phyloP scores from a whole-genome alignment of 768 basidiomycete species.

The Leccinum ochraceum region DNA sequence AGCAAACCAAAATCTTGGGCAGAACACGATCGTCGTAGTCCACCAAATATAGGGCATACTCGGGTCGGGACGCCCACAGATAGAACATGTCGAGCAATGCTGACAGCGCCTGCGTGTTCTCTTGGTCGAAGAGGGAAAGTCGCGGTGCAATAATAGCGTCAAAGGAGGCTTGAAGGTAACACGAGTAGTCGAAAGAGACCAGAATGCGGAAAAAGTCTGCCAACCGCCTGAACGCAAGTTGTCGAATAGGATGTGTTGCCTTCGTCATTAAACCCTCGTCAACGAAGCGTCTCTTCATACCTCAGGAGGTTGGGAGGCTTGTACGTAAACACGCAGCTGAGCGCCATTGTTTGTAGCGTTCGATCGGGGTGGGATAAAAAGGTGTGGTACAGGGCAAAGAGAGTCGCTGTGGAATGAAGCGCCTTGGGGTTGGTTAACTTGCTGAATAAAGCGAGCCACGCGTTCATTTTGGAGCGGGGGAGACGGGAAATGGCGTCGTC shows the following conservation, averaged over 20 bases:
- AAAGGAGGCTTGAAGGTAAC: constrained; percentile 71
- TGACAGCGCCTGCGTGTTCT: neutral
- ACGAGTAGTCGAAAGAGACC: constrained; percentile 70
- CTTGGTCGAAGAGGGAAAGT: constrained; percentile 42
- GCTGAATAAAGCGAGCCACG: constrained; percentile 84
- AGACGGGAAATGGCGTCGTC: constrained; percentile 40
- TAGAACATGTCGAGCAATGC: constrained; percentile 29
- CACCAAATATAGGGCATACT: constrained; percentile 64
- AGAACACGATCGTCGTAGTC: constrained; percentile 67
- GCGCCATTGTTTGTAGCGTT: constrained; percentile 68
- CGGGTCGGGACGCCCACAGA: constrained; percentile 63
- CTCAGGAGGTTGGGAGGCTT: constrained; percentile 57
- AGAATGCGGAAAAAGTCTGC: constrained; percentile 85
- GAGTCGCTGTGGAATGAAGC: constrained; percentile 62
- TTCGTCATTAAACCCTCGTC: constrained; percentile 33
- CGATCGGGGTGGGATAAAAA: constrained; percentile 86
- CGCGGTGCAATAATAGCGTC: constrained; percentile 79
- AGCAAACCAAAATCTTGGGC: constrained; percentile 78
- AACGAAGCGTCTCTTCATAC: constrained; percentile 64
- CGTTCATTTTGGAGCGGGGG: constrained; percentile 59
- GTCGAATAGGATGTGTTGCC: constrained; percentile 65
- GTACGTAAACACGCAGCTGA: constrained; percentile 82
- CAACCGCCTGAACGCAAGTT: constrained; percentile 82
- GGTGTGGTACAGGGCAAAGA: constrained; percentile 67
- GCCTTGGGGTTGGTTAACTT: constrained; percentile 96